A percentile compares a stretch with the other conserved stretches of the same genome.
Conservation (phyloP, 495 filamentous ascomycete species). For the Aspergillus leporis region DNA sequence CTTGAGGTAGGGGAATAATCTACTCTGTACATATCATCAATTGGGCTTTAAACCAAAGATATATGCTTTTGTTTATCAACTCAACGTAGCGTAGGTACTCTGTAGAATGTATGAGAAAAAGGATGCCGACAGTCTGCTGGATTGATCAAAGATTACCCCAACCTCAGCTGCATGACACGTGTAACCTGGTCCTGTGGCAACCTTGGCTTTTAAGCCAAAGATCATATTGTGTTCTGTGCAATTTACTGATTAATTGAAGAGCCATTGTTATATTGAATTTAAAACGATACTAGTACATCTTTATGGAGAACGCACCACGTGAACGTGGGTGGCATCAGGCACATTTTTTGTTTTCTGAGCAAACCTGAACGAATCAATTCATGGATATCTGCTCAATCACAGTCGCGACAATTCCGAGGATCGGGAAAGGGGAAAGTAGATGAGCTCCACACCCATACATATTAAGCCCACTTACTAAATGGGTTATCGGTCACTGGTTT, state of each 20-base stretch:
- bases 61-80: background rate
- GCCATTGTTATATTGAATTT: background rate
- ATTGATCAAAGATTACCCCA: background rate
- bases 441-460: background rate
- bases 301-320: background rate
- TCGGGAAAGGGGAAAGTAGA: background rate
- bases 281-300: background rate
- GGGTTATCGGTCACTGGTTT: background rate
- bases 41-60: background rate
- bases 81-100: background rate
- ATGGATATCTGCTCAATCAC: background rate
- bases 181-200: background rate
- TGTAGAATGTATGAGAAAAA: background rate
- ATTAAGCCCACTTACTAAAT: background rate
- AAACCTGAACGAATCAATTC: background rate
- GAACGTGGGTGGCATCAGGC: background rate
- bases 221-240: background rate
- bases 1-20: too few species aligned
- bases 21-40: too few species aligned
- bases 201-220: background rate
- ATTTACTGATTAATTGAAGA: background rate
- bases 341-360: background rate
- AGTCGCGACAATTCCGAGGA: background rate
- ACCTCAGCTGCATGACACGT: conserved; percentile 11
- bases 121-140: background rate